Percentiles rank a stretch among this genome's conserved stretches.
These are phyloP conservation scores for Drosera spatulata DNA, from an alignment of 179 eudicot species.

Conservation along the genomic window DNA sequence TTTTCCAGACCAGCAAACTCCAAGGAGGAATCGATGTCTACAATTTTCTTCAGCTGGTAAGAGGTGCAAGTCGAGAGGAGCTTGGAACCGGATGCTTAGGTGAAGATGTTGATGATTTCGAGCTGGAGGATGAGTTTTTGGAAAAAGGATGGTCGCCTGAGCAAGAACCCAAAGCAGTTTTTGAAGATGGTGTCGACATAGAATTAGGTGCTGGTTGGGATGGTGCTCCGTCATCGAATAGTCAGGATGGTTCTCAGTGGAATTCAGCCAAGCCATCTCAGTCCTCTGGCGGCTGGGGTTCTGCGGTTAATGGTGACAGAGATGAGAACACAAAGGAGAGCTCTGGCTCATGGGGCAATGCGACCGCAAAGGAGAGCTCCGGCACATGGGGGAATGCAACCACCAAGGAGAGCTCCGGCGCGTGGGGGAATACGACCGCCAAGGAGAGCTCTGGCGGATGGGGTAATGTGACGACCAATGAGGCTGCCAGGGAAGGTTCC, in stretches of 20 bases:
- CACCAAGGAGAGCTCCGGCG: no score
- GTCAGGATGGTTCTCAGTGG: not conserved
- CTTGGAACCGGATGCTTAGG: slow-evolving; percentile 56
- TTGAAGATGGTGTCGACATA: slow-evolving; percentile 45
- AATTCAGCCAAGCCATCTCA: slow-evolving; percentile 1
- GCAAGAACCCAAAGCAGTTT: slow-evolving; percentile 42
- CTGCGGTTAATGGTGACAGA: not conserved
- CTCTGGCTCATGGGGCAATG: no score
- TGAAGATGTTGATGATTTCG: slow-evolving; percentile 52
- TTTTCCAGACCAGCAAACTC: slow-evolving; percentile 33
- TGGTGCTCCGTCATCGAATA: not conserved
- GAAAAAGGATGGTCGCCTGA: slow-evolving; percentile 59
- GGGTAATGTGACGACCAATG: no score
- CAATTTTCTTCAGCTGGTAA: slow-evolving; percentile 59
- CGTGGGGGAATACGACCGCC: no score
- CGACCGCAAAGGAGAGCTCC: no score
- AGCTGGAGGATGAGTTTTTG: slow-evolving; percentile 30
- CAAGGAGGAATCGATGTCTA: slow-evolving; percentile 53
- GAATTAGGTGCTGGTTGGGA: slow-evolving; percentile 11
- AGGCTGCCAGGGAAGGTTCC: no score
- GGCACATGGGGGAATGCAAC: no score
- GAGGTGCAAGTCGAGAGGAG: slow-evolving; percentile 32
- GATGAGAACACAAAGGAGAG: no score
- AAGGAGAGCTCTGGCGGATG: no score
- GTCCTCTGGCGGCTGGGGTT: slow-evolving; percentile 7